phyloP scores from a whole-genome alignment of 75 land plant species.

The Isoetes taiwanensis region DNA sequence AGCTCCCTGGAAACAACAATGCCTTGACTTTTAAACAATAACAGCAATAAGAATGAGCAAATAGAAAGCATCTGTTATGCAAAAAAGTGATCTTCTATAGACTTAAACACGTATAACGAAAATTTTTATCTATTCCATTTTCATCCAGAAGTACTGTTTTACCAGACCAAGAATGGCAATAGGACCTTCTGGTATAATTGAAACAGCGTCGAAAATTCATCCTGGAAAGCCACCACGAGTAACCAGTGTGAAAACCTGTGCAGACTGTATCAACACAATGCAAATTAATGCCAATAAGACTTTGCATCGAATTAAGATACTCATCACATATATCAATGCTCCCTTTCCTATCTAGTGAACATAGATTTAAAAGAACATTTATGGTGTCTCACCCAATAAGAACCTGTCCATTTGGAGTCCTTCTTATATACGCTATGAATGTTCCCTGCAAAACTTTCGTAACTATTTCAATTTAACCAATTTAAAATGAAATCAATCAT shows the following conservation, averaged over 20 bases:
- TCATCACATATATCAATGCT: too few relatives aligned
- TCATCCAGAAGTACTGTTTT: too few relatives aligned
- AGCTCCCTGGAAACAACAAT: conserved; percentile 35
- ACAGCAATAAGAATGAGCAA: background rate
- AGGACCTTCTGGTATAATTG: conserved; percentile 62
- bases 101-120: too few relatives aligned
- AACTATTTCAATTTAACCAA: too few relatives aligned
- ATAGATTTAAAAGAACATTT: background rate
- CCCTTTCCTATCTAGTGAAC: background rate
- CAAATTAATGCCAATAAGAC: too few relatives aligned
- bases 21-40: background rate
- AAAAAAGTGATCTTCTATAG: too few relatives aligned
- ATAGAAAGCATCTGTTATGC: too few relatives aligned
- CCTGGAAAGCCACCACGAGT: conserved; percentile 38
- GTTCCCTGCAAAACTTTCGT: conserved; percentile 61
- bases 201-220: conserved; percentile 64
- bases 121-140: too few relatives aligned
- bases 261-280: too few relatives aligned
- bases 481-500: too few relatives aligned
- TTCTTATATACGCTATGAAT: conserved; percentile 51
- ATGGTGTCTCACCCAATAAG: conserved; percentile 46
- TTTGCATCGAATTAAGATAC: too few relatives aligned
- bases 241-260: too few relatives aligned
- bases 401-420: conserved; percentile 39
- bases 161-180: conserved; percentile 70